Evolutionary conservation across 2,329 filamentous ascomycete genomes (phyloP).

Genomic region (Penicillium sp.): DNA sequence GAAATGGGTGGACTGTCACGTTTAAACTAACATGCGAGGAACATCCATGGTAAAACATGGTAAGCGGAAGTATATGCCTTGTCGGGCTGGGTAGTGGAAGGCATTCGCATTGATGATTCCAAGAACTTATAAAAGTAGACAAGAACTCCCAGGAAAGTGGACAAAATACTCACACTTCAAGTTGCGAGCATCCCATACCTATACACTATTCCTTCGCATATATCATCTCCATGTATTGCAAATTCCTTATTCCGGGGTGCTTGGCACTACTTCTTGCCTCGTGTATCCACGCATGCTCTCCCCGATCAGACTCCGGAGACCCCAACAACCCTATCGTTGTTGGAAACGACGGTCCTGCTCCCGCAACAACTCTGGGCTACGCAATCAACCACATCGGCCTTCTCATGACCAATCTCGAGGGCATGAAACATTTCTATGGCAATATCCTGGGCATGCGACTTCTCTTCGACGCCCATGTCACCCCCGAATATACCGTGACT

Average conservation of each 20-base stretch:
- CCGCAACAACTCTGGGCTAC: constrained; percentile 42
- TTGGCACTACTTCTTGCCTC: neutral
- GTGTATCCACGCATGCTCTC: constrained; percentile 6
- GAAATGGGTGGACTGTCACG: neutral
- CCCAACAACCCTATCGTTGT: constrained; percentile 11
- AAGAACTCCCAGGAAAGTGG: neutral
- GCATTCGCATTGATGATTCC: neutral
- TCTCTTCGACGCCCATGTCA: constrained; percentile 27
- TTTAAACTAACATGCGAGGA: neutral
- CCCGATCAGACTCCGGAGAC: constrained; percentile 3
- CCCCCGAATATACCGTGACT: constrained; percentile 39
- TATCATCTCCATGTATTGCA: neutral
- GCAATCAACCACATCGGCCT: constrained; percentile 46
- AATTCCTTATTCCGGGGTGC: neutral
- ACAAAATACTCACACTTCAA: neutral
- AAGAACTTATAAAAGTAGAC: neutral
- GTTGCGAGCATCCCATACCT: too few relatives aligned
- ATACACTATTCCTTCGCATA: neutral
- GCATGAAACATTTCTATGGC: constrained; percentile 44
- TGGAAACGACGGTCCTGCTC: constrained; percentile 36
- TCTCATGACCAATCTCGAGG: constrained; percentile 39
- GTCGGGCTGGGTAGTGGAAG: neutral
- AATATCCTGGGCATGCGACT: constrained; percentile 43
- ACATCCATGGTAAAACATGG: neutral
- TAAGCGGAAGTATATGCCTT: neutral